These are phyloP conservation scores for Pestalotiopsis sp. DNA, from an alignment of 2,329 filamentous ascomycete genomes.

Conservation along the genomic window DNA sequence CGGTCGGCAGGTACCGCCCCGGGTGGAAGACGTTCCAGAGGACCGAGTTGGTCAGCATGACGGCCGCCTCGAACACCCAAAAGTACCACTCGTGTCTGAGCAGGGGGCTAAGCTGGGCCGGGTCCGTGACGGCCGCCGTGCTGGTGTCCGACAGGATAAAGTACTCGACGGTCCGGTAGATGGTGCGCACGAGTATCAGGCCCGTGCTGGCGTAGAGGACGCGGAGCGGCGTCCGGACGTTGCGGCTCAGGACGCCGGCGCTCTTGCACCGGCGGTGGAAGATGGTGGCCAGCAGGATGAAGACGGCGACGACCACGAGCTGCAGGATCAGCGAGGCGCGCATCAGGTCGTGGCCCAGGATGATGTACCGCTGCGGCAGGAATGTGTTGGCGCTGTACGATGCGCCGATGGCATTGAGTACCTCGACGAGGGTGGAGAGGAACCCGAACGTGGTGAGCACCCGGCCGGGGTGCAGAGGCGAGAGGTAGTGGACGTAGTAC, in stretches of 20 bases:
- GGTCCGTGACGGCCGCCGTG: conserved; percentile 32
- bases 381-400: conserved; percentile 41
- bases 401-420: conserved; percentile 48
- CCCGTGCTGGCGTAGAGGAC: conserved; percentile 46
- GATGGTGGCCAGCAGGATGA: conserved; percentile 43
- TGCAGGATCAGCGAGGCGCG: conserved; percentile 49
- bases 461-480: conserved; percentile 52
- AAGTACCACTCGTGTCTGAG: conserved; percentile 49
- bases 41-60: conserved; percentile 46
- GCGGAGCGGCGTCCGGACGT: conserved; percentile 30
- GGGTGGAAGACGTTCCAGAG: conserved; percentile 48
- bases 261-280: conserved; percentile 46
- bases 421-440: conserved; percentile 48
- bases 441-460: conserved; percentile 50
- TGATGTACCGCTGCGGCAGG: conserved; percentile 28
- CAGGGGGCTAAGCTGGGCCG: conserved; percentile 35
- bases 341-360: conserved; percentile 39
- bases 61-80: conserved; percentile 46
- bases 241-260: conserved; percentile 18
- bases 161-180: conserved; percentile 53
- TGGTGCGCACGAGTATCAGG: conserved; percentile 50
- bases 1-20: conserved; percentile 41
- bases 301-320: conserved; percentile 47
- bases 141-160: conserved; percentile 36
- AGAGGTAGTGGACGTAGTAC: conserved; percentile 63